Conservation (phyloP, 306 rosid species). For the Dalbergia cultrata region DNA sequence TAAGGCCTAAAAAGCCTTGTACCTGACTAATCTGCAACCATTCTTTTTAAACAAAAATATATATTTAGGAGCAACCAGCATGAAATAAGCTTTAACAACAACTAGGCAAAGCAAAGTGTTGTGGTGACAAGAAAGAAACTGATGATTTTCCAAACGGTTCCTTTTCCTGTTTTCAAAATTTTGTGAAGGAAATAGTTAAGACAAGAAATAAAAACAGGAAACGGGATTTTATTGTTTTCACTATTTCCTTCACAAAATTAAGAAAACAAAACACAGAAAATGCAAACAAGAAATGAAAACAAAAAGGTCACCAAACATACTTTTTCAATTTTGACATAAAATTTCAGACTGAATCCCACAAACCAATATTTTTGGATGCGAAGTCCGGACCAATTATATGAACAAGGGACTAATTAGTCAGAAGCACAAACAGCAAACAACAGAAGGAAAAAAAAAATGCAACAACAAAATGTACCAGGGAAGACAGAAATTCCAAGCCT, state of each 20-base stretch:
- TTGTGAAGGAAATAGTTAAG: no score
- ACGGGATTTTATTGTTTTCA: no score
- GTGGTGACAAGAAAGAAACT: conserved; percentile 9
- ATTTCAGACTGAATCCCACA: not conserved
- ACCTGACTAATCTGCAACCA: not conserved
- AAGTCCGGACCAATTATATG: conserved; percentile 4
- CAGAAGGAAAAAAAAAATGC: not conserved
- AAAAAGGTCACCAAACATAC: conserved; percentile 10
- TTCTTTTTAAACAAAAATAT: not conserved
- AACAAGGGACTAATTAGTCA: conserved; percentile 21
- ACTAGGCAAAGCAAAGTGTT: conserved; percentile 25
- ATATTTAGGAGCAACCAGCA: not conserved
- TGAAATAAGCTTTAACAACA: conserved; percentile 17
- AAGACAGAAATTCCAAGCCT: conserved; percentile 19
- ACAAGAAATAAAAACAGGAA: no score
- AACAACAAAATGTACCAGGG: not conserved
- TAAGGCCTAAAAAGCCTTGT: not conserved
- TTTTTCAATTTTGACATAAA: not conserved
- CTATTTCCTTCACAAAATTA: no score
- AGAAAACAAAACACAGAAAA: not conserved
- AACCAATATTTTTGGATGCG: not conserved
- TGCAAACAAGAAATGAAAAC: not conserved
- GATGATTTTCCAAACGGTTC: not conserved
- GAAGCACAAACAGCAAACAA: not conserved
- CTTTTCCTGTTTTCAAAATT: not conserved